Evolutionary conservation across 257 asterid species (phyloP), one percentile per base, ranked within the genome.

Genomic region (Solanum chiquidenum): DNA sequence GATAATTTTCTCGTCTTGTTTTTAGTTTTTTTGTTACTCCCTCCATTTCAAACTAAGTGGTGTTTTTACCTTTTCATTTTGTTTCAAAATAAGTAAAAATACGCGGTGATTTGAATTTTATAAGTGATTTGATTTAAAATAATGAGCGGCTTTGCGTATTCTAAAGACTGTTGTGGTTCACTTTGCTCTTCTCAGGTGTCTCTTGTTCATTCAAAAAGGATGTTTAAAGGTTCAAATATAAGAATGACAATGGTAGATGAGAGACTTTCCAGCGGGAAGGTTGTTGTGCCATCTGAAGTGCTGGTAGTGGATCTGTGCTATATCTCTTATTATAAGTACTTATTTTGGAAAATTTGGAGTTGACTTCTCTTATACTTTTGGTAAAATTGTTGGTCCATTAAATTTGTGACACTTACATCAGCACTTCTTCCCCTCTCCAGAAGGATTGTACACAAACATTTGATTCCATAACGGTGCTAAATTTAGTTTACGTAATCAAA

Each of bases 231-330:
- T 87, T 90, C 91, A 84, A 86, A 88, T 66, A 92, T 92, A 84
- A 91, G 86, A 80, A 96, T 95, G 98, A 7, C 98, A 64, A 34
- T 91, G 89, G 87, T 92, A 86, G 98, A 93, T 83, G 95, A 92
- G 83, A 92, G 92, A 89, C 90, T 86, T 84, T 66, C 86, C 8
- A 90, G 85, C 23, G 86, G 89, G 91, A 90, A 87, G 76, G 58
- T 87, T 88, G 72, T 94, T 44, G 90, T 93, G 87, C 89, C 93
- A 83, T 88, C 94, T 87, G 99, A 95, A 60, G 92, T 96, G 87
- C 89, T 96, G 99, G 99, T 96, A 92, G 89, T 68, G 83, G 49
- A 86, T 68, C 83, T 77, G 83, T 85, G 37, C 75, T 21, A 66
- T 42, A 37, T 64, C 66, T 21, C 37, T 84, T 35, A 42, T 86